Base-by-base conservation (phyloP, 768 basidiomycete species). In the Omphalotus guepiniiformis region DNA sequence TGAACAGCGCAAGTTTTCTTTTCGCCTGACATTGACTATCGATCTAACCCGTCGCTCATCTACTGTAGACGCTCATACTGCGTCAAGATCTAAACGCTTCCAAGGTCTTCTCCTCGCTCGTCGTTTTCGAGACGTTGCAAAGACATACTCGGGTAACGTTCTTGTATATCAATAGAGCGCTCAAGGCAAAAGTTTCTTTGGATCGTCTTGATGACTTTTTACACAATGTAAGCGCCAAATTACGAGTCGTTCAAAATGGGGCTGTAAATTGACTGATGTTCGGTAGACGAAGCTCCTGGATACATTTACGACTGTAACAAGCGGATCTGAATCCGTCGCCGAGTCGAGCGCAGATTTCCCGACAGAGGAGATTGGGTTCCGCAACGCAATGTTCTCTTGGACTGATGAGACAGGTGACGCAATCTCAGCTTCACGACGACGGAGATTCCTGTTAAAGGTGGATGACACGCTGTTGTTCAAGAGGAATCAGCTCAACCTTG, bases 121-220 rank as follows among this genome's bases (percentile, higher is more conserved):
- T 63, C 54, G 73, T 78, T 21, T 80, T 79, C 53, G 71, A 75
- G 35, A 62, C 72, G 27, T 52, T 80, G 27, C 67, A 69, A 22
- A 63, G 65, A 12, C 66, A 69, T 36, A 51, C 70, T 35, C 51
- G 56, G 63, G 66, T 48, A 53, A 37, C 36, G 4, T 36, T 49
- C 8, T n/a, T 29, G 29, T 45, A 57, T 64, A 30, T 22, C 38
- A 48, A 36, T 16, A n/a, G 23, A 12, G 28, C 21, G n/a, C 18
- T 50, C 8, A 49, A 51, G 58, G 72, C 68, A 44, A 72, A 73
- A 54, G 75, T 79, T 3, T 75, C 76, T 1, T 49, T 79, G 6
- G 66, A 68, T 35, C 70, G 78, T 5, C 22, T 43, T 15, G 39
- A 32, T 4, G 41, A 28, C 9, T 53, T 53, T 21, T 19, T 50